A percentile compares a stretch with the other conserved stretches of the same genome.
These are phyloP conservation scores for Balansia obtecta DNA, from an alignment of 2,329 filamentous ascomycete species.

Conservation along the genomic window DNA sequence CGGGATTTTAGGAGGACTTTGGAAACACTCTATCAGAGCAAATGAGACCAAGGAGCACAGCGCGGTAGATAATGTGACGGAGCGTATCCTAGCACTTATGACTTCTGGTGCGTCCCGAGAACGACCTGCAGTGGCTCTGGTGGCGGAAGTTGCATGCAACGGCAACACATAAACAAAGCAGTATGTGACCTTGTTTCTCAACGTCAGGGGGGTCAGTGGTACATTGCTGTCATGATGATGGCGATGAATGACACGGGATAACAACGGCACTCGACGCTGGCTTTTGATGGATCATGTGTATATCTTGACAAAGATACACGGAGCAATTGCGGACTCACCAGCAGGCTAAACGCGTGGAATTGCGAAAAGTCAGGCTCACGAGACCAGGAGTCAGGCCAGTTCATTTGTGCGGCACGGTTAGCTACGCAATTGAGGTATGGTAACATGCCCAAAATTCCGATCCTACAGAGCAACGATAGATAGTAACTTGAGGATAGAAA, in stretches of 20 bases:
- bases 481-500: too few species aligned
- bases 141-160: constrained; percentile 72
- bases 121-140: constrained; percentile 65
- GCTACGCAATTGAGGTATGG: neutral
- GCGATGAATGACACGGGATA: neutral
- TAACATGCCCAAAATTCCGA: too few species aligned
- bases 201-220: neutral
- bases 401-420: neutral
- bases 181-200: constrained; percentile 46
- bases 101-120: constrained; percentile 81
- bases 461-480: too few species aligned
- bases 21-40: constrained; percentile 38
- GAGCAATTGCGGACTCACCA: constrained; percentile 13
- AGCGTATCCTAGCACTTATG: constrained; percentile 74
- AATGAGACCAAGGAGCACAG: constrained; percentile 55
- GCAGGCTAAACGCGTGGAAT: constrained; percentile 15
- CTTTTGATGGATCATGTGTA: neutral
- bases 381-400: neutral
- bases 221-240: too few species aligned
- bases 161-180: constrained; percentile 84
- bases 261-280: neutral
- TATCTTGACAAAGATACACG: too few species aligned
- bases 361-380: constrained; percentile 9
- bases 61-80: constrained; percentile 64
- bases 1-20: neutral